Evolutionary conservation across 2,329 filamentous ascomycete genomes (phyloP), one percentile per base, ranked within the genome.

Genomic region (Verticillium klebahnii): DNA sequence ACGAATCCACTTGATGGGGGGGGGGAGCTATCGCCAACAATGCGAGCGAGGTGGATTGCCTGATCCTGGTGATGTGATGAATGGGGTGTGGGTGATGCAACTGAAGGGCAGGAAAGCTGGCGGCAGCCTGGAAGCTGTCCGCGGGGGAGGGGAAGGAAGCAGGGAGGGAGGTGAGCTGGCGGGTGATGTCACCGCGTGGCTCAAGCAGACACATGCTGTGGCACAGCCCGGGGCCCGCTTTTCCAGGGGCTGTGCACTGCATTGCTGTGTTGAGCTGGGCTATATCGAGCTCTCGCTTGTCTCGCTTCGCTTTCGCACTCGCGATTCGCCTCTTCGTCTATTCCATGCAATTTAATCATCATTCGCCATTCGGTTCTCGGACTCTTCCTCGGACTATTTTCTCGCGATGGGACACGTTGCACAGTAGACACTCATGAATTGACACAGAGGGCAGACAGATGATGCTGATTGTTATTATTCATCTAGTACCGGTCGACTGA

Each of bases 141-240:
- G 34, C 34, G 37, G 37, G 37, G 37, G 37, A n/a, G 37, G 37
- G 37, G 37, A 15, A n/a, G n/a, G 19, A n/a, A n/a, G 2, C 9
- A n/a, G 40, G n/a, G 17, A n/a, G 19, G n/a, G 40, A 9, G 40
- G 40, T 50, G 40, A 17, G 55, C 32, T 37, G 55, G 34, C 55
- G 32, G 55, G 55, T 56, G 55, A 56, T 56, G 55, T 56, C 55
- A 56, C 55, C n/a, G 55, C 55, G 55, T 56, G 55, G 55, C 55
- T 56, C 29, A 56, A 5, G 55, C n/a, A 12, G 23, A 50, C 40
- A 25, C 40, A 50, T 50, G 40, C 40, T 50, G 40, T 50, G 40
- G 40, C 40, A 23, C 40, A 50, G 40, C 40, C 40, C 40, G n/a
- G n/a, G 19, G 11, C 40, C 40, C 40, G 40, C 40, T 50, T 50